Evolutionary conservation across 108 stramenopile genomes (phyloP).

Genomic region (Aurantiochytrium sp.): DNA sequence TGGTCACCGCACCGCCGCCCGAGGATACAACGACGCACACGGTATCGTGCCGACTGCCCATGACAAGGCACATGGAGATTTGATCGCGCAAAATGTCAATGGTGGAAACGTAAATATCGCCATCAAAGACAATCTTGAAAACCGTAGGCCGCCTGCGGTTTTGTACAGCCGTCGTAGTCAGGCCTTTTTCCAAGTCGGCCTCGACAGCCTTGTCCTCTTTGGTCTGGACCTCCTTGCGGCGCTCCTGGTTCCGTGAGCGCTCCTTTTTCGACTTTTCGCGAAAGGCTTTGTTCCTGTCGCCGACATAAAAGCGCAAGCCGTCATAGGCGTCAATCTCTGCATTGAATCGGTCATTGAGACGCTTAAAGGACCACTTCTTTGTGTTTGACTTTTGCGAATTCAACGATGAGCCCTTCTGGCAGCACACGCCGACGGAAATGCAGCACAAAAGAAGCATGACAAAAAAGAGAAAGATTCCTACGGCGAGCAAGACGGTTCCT

Average conservation of each 20-base stretch:
- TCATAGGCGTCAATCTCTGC: neutral
- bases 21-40: constrained; percentile 21
- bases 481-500: neutral
- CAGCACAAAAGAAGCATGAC: neutral
- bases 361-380: neutral
- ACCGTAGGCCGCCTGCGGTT: neutral
- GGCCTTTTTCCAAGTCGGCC: neutral
- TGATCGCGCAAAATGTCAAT: constrained; percentile 2
- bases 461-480: neutral
- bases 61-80: neutral
- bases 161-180: neutral
- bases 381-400: neutral
- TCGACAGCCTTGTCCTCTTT: neutral
- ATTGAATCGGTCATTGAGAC: neutral
- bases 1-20: constrained; percentile 29
- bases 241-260: neutral
- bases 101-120: constrained; percentile 1
- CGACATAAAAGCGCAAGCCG: neutral
- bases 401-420: neutral
- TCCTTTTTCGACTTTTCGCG: neutral
- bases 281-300: neutral
- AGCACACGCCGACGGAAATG: neutral
- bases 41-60: constrained; percentile 9
- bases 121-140: neutral
- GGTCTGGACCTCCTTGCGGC: neutral